A percentile compares a stretch with the other conserved stretches of the same genome.
Conservation (phyloP, 2,329 filamentous ascomycete genomes). For the Exophiala aquamarina region DNA sequence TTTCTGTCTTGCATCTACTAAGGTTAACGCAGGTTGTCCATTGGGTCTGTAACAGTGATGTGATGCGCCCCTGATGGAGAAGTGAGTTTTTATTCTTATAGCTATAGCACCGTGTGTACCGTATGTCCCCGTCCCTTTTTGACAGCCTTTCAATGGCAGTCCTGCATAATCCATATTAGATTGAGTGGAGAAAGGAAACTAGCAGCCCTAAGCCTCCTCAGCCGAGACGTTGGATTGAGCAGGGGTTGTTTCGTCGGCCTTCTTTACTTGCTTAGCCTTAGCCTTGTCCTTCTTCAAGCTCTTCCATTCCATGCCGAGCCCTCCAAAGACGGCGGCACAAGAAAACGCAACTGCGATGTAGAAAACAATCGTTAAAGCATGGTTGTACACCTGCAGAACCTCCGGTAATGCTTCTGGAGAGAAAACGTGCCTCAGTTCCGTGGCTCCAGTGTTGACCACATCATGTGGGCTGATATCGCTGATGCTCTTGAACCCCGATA, state of each 20-base stretch:
- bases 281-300: conserved; percentile 55
- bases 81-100: too few species aligned
- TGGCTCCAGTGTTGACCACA: conserved; percentile 8
- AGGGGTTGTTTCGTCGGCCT: too few species aligned
- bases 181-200: too few species aligned
- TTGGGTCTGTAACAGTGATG: too few species aligned
- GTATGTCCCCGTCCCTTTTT: too few species aligned
- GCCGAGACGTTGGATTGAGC: too few species aligned
- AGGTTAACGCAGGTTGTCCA: too few species aligned
- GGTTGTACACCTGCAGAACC: conserved; percentile 65
- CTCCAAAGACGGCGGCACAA: conserved; percentile 54
- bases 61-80: too few species aligned
- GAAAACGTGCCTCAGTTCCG: conserved; percentile 52
- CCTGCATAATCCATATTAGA: background rate
- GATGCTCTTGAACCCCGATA: conserved; percentile 12
- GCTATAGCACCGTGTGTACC: too few species aligned
- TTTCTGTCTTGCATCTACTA: too few species aligned
- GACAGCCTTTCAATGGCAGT: too few species aligned
- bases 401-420: conserved; percentile 48
- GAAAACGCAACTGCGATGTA: conserved; percentile 58
- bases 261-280: background rate
- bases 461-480: conserved; percentile 38
- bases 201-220: too few species aligned
- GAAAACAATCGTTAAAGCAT: conserved; percentile 58
- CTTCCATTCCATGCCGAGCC: conserved; percentile 61